Conservation (phyloP, 768 basidiomycete genomes). For the Hericium alpestre region DNA sequence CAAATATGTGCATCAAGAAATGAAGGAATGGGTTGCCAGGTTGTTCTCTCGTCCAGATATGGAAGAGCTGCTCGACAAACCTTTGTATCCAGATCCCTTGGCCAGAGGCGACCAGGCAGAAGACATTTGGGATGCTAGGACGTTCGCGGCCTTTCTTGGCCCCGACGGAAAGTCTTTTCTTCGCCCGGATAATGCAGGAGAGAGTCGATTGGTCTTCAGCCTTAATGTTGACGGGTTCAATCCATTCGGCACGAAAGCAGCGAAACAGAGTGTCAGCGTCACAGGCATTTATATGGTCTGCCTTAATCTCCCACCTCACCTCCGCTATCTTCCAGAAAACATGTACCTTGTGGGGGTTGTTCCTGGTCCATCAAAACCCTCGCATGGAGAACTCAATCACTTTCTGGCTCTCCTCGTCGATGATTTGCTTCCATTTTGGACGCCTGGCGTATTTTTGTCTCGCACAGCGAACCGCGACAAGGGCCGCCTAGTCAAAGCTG, state of each 20-base stretch:
- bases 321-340: slow-evolving; percentile 19
- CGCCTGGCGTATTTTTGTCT: slow-evolving; percentile 1
- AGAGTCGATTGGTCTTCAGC: slow-evolving; percentile 18
- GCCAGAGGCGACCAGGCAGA: not conserved
- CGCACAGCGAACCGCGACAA: not conserved
- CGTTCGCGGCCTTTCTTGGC: not conserved
- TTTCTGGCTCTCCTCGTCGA: slow-evolving; percentile 10
- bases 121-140: not conserved
- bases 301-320: slow-evolving; percentile 19
- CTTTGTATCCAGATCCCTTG: not conserved
- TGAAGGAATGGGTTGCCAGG: not conserved
- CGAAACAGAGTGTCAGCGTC: not conserved
- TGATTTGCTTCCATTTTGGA: slow-evolving; percentile 10
- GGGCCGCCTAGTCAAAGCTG: slow-evolving; percentile 3
- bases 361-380: not conserved
- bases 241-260: not conserved
- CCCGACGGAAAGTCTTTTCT: not conserved
- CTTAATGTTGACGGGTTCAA: slow-evolving; percentile 11
- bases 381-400: slow-evolving; percentile 1
- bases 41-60: not conserved
- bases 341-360: slow-evolving; percentile 27
- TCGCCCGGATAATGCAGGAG: not conserved
- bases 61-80: not conserved
- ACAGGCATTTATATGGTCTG: slow-evolving; percentile 12
- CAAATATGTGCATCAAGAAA: not conserved